A percentile compares a stretch with the other conserved stretches of the same genome.
These are phyloP conservation scores for Kazachstania psychrophila DNA, from an alignment of 805 yeast species.

Conservation along the genomic window DNA sequence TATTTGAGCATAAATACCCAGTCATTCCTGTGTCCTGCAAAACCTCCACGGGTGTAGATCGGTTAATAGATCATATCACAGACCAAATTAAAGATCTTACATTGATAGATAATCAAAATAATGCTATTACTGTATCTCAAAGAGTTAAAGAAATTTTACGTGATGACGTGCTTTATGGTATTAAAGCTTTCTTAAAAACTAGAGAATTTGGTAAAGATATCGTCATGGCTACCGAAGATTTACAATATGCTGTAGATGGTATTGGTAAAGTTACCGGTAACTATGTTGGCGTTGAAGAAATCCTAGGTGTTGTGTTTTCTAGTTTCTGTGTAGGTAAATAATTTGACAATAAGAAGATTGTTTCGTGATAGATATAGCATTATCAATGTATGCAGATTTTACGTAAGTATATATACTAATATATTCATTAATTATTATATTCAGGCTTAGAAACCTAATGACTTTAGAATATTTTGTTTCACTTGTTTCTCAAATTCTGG, in stretches of 20 bases:
- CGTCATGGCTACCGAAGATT: slow-evolving; percentile 70
- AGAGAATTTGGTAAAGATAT: slow-evolving; percentile 49
- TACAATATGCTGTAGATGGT: slow-evolving; percentile 68
- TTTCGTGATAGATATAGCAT: too few relatives aligned
- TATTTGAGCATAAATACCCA: slow-evolving; percentile 11
- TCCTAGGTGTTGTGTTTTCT: slow-evolving; percentile 82
- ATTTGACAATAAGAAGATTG: too few relatives aligned
- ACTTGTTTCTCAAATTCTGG: slow-evolving; percentile 58
- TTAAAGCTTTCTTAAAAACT: slow-evolving; percentile 50
- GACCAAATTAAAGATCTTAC: slow-evolving; percentile 41
- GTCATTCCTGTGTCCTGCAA: slow-evolving; percentile 51
- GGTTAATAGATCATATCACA: slow-evolving; percentile 37
- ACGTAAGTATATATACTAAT: not conserved
- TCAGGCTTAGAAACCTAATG: slow-evolving; percentile 51
- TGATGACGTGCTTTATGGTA: slow-evolving; percentile 70
- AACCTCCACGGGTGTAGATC: slow-evolving; percentile 45
- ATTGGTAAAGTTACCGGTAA: slow-evolving; percentile 91
- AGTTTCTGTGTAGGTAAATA: slow-evolving; percentile 91
- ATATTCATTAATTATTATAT: not conserved
- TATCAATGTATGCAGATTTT: too few relatives aligned
- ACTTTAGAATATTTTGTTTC: slow-evolving; percentile 53
- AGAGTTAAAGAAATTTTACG: slow-evolving; percentile 65
- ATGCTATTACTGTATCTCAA: slow-evolving; percentile 64
- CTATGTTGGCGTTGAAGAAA: slow-evolving; percentile 80
- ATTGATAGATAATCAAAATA: slow-evolving; percentile 37